phyloP scores from a whole-genome alignment of 2,329 filamentous ascomycete species.

The Thielaviopsis cerberus region DNA sequence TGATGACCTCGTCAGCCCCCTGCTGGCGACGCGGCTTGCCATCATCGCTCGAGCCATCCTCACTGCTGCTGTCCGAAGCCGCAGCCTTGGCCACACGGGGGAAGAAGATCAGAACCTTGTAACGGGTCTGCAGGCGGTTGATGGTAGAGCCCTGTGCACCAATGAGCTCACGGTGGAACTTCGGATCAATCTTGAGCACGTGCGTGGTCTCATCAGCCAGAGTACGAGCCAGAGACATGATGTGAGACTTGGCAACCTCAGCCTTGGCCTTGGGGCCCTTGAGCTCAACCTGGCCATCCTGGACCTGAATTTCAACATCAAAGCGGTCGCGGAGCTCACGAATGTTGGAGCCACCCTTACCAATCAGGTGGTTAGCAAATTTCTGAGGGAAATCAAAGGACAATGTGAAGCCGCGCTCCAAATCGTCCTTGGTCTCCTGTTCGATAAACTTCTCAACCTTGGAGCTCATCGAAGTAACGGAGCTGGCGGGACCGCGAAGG shows the following conservation, averaged over 20 bases:
- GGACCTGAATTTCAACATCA: constrained; percentile 64
- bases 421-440: constrained; percentile 80
- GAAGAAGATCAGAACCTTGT: constrained; percentile 91
- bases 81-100: constrained; percentile 45
- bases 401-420: constrained; percentile 73
- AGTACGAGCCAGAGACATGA: constrained; percentile 58
- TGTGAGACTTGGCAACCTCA: constrained; percentile 67
- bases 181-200: constrained; percentile 72
- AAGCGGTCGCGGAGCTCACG: constrained; percentile 47
- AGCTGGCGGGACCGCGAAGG: constrained; percentile 57
- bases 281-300: constrained; percentile 85
- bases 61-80: constrained; percentile 39
- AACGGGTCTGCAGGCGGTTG: constrained; percentile 77
- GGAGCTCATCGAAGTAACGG: constrained; percentile 50
- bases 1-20: constrained; percentile 68
- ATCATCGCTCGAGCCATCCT: constrained; percentile 50
- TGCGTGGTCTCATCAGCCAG: constrained; percentile 83
- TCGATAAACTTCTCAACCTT: constrained; percentile 67
- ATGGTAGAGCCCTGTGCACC: constrained; percentile 75
- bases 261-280: constrained; percentile 93
- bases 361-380: constrained; percentile 69
- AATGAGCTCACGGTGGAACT: constrained; percentile 88
- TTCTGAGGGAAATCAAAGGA: constrained; percentile 90
- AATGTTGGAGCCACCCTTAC: constrained; percentile 49
- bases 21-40: constrained; percentile 52